Evolutionary conservation across 768 basidiomycete species (phyloP).

Genomic region (Crucibulum laeve): DNA sequence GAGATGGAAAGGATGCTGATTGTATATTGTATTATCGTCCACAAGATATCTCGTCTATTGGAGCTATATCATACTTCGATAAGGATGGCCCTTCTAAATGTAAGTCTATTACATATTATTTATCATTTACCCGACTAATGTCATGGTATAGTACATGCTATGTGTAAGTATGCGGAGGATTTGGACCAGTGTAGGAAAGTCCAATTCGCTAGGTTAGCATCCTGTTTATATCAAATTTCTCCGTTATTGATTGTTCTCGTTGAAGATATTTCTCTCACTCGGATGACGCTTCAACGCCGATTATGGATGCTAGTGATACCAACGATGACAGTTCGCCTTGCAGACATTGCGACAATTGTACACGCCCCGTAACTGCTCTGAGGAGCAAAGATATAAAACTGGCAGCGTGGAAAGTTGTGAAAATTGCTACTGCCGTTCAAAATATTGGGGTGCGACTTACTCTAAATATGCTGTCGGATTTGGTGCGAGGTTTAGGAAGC

Average conservation of each 20-base stretch:
- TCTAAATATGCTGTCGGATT: constrained; percentile 54
- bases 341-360: constrained; percentile 92
- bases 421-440: constrained; percentile 48
- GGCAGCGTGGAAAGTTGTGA: constrained; percentile 75
- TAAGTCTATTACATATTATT: constrained; percentile 25
- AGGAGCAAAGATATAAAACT: constrained; percentile 63
- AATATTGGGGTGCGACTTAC: constrained; percentile 57
- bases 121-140: not conserved
- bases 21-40: constrained; percentile 87
- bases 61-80: constrained; percentile 53
- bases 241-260: constrained; percentile 1
- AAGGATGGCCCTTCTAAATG: constrained; percentile 57
- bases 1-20: constrained; percentile 84
- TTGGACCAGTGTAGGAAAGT: constrained; percentile 78
- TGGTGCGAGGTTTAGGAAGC: constrained; percentile 61
- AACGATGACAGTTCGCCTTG: constrained; percentile 64
- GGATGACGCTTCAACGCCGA: constrained; percentile 64
- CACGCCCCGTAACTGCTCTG: constrained; percentile 46
- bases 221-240: constrained; percentile 3
- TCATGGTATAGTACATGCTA: constrained; percentile 57
- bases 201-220: constrained; percentile 71
- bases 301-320: constrained; percentile 71
- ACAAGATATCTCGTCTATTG: constrained; percentile 66
- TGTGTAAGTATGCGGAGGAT: constrained; percentile 80
- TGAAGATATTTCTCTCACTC: constrained; percentile 78